Percentiles rank a stretch among this genome's conserved stretches.
Conservation (phyloP, 805 yeast species). For the Wickerhamomyces canadensis region DNA sequence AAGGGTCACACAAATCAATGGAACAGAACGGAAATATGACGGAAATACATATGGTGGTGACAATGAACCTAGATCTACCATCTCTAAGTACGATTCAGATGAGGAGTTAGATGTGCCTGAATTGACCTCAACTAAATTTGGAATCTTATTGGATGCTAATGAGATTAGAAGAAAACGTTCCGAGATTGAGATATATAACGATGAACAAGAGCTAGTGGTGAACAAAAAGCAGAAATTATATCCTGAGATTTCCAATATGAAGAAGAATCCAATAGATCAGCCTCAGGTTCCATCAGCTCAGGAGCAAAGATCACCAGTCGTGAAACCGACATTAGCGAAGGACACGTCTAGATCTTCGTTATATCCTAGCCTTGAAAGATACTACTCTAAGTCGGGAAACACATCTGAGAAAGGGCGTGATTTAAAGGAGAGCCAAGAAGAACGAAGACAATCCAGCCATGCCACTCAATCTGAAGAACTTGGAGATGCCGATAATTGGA, state of each 20-base stretch:
- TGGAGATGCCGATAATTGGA: constrained; percentile 8
- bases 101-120: constrained; percentile 21
- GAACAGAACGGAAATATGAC: no score
- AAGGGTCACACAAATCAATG: not conserved
- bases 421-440: constrained; percentile 1
- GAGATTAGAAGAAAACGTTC: not conserved
- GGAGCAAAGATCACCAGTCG: no score
- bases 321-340: no score
- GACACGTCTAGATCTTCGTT: not conserved
- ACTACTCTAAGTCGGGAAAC: not conserved
- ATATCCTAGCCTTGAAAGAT: not conserved
- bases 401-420: not conserved
- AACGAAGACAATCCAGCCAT: no score
- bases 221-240: not conserved
- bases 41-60: no score
- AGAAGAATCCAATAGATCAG: no score
- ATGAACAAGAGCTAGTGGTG: not conserved
- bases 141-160: constrained; percentile 1
- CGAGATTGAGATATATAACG: not conserved
- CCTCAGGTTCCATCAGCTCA: no score
- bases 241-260: not conserved
- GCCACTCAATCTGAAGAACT: not conserved
- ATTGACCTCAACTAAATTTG: constrained; percentile 12
- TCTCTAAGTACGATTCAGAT: constrained; percentile 17
- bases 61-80: not conserved